Evolutionary conservation across 2,329 filamentous ascomycete species (phyloP), one percentile per base, ranked within the genome.

Genomic region (Curvularia verruculosa): DNA sequence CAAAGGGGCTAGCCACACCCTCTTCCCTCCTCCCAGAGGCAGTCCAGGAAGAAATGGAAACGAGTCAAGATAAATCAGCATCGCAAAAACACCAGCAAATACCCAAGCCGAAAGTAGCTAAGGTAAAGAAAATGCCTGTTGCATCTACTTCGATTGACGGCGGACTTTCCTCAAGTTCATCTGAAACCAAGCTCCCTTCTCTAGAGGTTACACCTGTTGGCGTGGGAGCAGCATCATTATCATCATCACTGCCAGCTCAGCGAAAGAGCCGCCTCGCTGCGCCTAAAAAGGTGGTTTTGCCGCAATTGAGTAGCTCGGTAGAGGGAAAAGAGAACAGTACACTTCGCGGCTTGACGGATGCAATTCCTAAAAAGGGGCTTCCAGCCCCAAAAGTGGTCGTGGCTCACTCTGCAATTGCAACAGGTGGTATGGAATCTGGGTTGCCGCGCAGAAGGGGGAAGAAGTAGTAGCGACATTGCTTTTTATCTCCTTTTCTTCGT

Each of bases 231-330:
- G n/a, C 31, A 36, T 10, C 71, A 5, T 24, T 28, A 6, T 53
- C 58, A 2, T 21, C 57, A 12, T 29, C 36, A 10, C 49, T 58
- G 4, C 21, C 57, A 1, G 66, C 68, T 23, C 68, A 72, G 43
- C 66, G 69, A 12, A 76, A 74, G 37, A 71, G 66, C 44, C 65
- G 73, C 8, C 67, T 77, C 6, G 72, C 73, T 1, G 70, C 73
- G 0, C 74, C 75, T 0, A 72, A 64, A 54, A 75, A 71, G 24
- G 69, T 77, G 10, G 72, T 72, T 29, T 54, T 77, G 2, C 71
- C 73, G 1, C 66, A 68, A 6, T 2, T 19, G 15, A 31, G n/a
- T 6, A 5, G 57, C 52, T 1, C 64, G 69, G 21, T 66, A 63
- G n/a, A 70, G 70, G 58, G 66, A 72, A 49, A 74, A 71, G 45